Evolutionary conservation across 768 basidiomycete genomes (phyloP).

Genomic region (Leccinum barrowsii): DNA sequence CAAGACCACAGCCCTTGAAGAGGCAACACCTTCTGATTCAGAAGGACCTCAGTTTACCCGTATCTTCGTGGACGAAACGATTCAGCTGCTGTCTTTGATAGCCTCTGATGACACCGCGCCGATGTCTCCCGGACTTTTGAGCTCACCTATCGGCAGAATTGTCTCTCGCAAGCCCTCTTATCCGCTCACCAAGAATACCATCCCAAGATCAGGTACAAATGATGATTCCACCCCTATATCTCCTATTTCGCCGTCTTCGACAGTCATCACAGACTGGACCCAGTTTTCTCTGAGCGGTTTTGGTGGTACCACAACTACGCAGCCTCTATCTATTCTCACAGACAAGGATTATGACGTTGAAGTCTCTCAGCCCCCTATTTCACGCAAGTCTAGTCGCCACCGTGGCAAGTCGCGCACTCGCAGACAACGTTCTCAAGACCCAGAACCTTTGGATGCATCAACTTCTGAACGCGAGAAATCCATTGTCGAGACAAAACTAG

Average conservation of each 20-base stretch:
- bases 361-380: conserved; percentile 39
- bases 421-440: conserved; percentile 22
- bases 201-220: conserved; percentile 10
- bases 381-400: conserved; percentile 35
- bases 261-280: conserved; percentile 51
- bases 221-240: conserved; percentile 23
- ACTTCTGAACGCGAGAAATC: conserved; percentile 11
- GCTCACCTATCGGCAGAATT: conserved; percentile 34
- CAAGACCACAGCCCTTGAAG: conserved; percentile 38
- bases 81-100: conserved; percentile 47
- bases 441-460: conserved; percentile 3
- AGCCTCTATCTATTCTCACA: conserved; percentile 50
- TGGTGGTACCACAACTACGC: conserved; percentile 34
- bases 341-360: conserved; percentile 68
- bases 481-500: conserved; percentile 37
- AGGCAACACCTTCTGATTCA: conserved; percentile 11
- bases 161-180: conserved; percentile 32
- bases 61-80: conserved; percentile 69
- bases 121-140: conserved; percentile 26
- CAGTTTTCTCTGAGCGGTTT: conserved; percentile 70
- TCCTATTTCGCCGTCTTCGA: conserved; percentile 29
- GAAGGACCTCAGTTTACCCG: conserved; percentile 43
- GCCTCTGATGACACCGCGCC: conserved; percentile 39
- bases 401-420: conserved; percentile 28
- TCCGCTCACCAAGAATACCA: conserved; percentile 22